phyloP scores from a whole-genome alignment of 805 yeast species.

The Kuraishia hungarica region DNA sequence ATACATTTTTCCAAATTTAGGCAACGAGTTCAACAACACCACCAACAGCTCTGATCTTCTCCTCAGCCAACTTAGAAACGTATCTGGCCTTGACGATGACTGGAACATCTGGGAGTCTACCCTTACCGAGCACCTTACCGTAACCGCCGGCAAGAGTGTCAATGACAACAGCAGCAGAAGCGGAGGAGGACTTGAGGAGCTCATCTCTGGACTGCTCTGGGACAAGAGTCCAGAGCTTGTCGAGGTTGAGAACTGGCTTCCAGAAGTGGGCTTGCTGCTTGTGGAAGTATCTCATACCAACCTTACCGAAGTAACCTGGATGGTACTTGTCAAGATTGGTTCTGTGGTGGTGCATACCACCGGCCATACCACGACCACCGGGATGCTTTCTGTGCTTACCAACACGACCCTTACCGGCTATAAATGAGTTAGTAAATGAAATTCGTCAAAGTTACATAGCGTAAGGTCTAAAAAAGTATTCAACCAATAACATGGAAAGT shows the following conservation, averaged over 20 bases:
- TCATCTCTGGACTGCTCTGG: slow-evolving; percentile 92
- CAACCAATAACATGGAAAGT: background rate
- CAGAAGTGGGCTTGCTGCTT: slow-evolving; percentile 90
- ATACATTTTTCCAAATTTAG: slow-evolving; percentile 33
- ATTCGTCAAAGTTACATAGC: background rate
- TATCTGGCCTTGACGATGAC: slow-evolving; percentile 99
- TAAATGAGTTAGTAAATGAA: slow-evolving; percentile 14
- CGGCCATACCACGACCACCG: slow-evolving; percentile 99
- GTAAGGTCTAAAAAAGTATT: background rate
- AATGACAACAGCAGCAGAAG: slow-evolving; percentile 95
- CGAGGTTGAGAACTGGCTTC: slow-evolving; percentile 97
- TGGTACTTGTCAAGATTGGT: slow-evolving; percentile 99
- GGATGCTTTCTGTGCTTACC: slow-evolving; percentile 99
- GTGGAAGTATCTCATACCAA: slow-evolving; percentile 99
- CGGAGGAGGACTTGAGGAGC: slow-evolving; percentile 75
- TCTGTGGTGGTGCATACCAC: slow-evolving; percentile 99
- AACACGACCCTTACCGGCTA: slow-evolving; percentile 99
- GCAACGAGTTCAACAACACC: slow-evolving; percentile 99
- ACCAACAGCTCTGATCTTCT: slow-evolving; percentile 99
- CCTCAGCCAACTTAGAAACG: slow-evolving; percentile 98
- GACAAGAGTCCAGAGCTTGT: slow-evolving; percentile 96
- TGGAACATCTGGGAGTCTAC: slow-evolving; percentile 96
- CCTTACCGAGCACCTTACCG: slow-evolving; percentile 99
- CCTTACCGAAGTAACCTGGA: slow-evolving; percentile 99
- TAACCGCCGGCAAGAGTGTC: slow-evolving; percentile 99